Evolutionary conservation across 176 grass and related monocot species (phyloP).

Genomic region (maize (Zea mays)): Zm-B73-REFERENCE-NAM-5.0 NC_050097.1:201440501-201441000

Average conservation of each 20-base stretch:
- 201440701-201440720: constrained; percentile 28
- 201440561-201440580: background rate
- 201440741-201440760: constrained; percentile 17
- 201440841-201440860: background rate
- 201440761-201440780: background rate
- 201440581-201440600: background rate
- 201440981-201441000: background rate
- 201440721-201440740: background rate
- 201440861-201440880: background rate
- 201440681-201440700: constrained; percentile 27
- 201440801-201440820: constrained; percentile 31
- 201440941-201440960: background rate
- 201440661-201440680: no score
- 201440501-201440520: background rate
- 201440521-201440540: background rate
- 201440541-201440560: background rate
- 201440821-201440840: constrained; percentile 30
- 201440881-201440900: background rate
- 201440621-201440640: no score
- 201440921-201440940: background rate
- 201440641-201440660: no score
- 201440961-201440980: background rate
- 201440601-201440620: no score
- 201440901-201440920: background rate
- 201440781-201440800: constrained; percentile 20